A percentile compares a stretch with the other conserved stretches of the same genome.
Evolutionary conservation across 2,329 filamentous ascomycete species (phyloP).

Genomic region (Ustilaginoidea virens): DNA sequence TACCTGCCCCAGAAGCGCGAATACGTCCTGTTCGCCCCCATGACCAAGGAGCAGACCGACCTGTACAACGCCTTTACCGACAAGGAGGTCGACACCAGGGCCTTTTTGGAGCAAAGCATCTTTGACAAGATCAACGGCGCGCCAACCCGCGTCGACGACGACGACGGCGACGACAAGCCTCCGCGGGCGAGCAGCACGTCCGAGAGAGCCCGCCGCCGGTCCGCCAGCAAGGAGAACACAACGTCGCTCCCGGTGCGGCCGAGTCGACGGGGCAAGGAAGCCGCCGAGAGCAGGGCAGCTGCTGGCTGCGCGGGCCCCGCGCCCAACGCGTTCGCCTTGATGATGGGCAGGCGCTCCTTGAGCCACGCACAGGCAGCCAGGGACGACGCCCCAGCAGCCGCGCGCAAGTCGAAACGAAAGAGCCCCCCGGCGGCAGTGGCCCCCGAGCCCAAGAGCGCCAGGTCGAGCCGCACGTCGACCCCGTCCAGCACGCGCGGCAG

Average conservation of each 20-base stretch:
- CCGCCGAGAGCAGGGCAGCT: constrained; percentile 7
- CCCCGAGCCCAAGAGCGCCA: constrained; percentile 49
- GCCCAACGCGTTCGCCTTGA: constrained; percentile 33
- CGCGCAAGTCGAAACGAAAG: constrained; percentile 17
- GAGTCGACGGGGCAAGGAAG: constrained; percentile 18
- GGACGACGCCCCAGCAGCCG: constrained; percentile 11
- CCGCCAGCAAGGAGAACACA: constrained; percentile 6
- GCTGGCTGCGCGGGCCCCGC: constrained; percentile 3
- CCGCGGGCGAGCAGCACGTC: too few species aligned
- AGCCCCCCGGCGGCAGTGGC: constrained; percentile 14
- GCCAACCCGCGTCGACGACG: too few species aligned
- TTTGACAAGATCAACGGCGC: constrained; percentile 40
- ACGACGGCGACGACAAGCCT: too few species aligned
- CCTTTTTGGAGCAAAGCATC: constrained; percentile 71
- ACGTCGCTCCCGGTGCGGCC: constrained; percentile 19
- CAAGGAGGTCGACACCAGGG: constrained; percentile 43
- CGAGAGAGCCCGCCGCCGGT: too few species aligned
- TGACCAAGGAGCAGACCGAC: constrained; percentile 82
- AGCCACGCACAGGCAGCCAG: constrained; percentile 10
- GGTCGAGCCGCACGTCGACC: constrained; percentile 61
- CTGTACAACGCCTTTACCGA: constrained; percentile 57
- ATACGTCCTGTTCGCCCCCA: constrained; percentile 85
- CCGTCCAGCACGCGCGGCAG: constrained; percentile 42
- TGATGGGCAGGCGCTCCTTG: constrained; percentile 31
- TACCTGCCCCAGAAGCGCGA: constrained; percentile 92